Evolutionary conservation across 2,329 filamentous ascomycete genomes (phyloP), one percentile per base, ranked within the genome.

Genomic region (Fusarium virguliforme): DNA sequence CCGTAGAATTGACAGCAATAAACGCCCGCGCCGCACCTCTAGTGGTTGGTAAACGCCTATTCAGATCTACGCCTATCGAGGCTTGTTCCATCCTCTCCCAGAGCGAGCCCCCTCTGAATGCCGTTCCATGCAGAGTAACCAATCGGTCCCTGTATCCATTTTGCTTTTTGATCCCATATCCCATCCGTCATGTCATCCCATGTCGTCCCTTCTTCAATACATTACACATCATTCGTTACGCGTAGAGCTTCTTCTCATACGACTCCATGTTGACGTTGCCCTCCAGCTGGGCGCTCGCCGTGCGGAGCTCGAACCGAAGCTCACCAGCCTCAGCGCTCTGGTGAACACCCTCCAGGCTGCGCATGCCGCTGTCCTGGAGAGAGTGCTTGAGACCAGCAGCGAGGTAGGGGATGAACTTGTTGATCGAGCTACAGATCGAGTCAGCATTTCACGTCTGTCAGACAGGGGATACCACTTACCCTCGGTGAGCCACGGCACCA

Each of bases 171-270:
- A 26, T 30, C 43, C 43, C 43, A 41, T 70, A 54, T 72, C 55
- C 68, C 65, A 67, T 53, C 62, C 60, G 18, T 71, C 65, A 58
- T 68, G 32, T 71, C 65, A 60, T 69, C 71, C 75, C 65, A 58
- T 68, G 32, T 71, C 65, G 58, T 69, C 71, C 75, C 62, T 61
- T 59, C 43, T 61, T 64, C 60, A 48, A 60, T 64, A 61, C 65
- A 35, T 71, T 60, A 67, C 68, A 70, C 74, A 68, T 75, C 74
- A 76, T 82, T 75, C 74, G 75, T 82, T 90, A 98, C 77, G 94
- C 94, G 84, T 97, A 99, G 75, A 99, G 92, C 89, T 98, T 99
- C 92, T 99, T 99, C 88, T 98, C 96, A 81, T 97, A 98, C 81
- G 94, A 95, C 86, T 98, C 94, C 88, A 99, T 94, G 85, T 98